Evolutionary conservation across 352 stramenopile species (phyloP), one percentile per base, ranked within the genome.

Genomic region (Globisporangium perplexum): DNA sequence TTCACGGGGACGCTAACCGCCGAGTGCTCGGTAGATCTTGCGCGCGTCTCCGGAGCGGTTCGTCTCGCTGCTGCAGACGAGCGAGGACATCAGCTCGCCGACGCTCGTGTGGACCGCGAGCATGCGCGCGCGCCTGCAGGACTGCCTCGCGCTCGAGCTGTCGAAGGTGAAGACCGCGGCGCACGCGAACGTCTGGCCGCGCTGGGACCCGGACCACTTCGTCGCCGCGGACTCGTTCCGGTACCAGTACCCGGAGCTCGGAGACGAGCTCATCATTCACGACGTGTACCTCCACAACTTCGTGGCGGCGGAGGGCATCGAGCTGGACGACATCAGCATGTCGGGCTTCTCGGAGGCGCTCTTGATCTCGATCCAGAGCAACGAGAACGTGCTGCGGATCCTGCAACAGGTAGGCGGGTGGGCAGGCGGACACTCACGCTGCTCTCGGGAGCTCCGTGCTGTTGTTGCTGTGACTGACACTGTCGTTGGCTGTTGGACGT

Each of bases 271-370:
- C 10, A 84, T 93, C 28, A 53, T 94, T 35, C 67, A 87, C 28
- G 79, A 90, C 49, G 77, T 94, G 23, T 94, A 93, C 60, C 69
- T 94, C 45, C 75, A 84, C 63, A 90, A 90, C 47, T 90, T 92
- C 55, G 71, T 91, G 15, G 72, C 56, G 1, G 74, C 71, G 11
- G 66, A 80, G 12, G 65, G 70, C 6, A 65, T 85, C n/a, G 65
- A 83, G 18, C 59, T 91, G 7, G 69, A 83, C 17, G 77, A 84
- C 55, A 75, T 90, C 41, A 77, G 88, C 63, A 85, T 90, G 70
- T 83, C 77, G 35, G 68, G 77, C 1, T 84, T 93, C 45, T 90
- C 77, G 0, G 76, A 90, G 53, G 76, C 79, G 38, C 63, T 93
- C 43, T 58, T 90, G 33, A 90, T 90, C 33, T 89, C 79, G 3